These are phyloP conservation scores for Trichoderma semiorbis DNA, from an alignment of 2,329 filamentous ascomycete species.

Conservation along the genomic window DNA sequence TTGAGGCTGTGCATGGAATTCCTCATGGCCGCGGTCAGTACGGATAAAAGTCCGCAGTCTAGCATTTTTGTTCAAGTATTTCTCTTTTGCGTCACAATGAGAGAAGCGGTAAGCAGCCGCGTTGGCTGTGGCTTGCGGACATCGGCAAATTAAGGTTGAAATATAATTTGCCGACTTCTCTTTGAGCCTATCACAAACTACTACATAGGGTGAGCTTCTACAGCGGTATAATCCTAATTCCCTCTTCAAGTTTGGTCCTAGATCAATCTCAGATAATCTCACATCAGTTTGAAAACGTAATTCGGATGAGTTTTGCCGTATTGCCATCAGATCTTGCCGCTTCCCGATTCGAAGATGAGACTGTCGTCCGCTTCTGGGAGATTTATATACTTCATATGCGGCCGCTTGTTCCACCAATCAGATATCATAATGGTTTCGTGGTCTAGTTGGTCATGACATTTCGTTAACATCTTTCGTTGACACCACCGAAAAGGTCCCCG, in stretches of 20 bases:
- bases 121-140: neutral
- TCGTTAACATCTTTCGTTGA: constrained; percentile 20
- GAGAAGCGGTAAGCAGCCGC: constrained; percentile 8
- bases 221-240: neutral
- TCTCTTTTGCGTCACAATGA: neutral
- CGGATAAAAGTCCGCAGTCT: neutral
- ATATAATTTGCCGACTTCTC: neutral
- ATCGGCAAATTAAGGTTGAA: neutral
- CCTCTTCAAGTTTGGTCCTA: neutral
- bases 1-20: neutral
- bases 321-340: neutral
- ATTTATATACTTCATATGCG: neutral
- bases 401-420: neutral
- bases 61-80: neutral
- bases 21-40: neutral
- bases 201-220: neutral
- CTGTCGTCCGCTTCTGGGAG: neutral
- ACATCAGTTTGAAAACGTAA: neutral
- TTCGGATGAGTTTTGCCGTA: neutral
- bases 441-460: constrained; percentile 21
- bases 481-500: constrained; percentile 21
- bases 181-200: neutral
- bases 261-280: neutral
- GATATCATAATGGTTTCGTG: constrained; percentile 17
- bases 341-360: neutral